Conservation (phyloP, 2,329 filamentous ascomycete genomes). For the Exophiala dermatitidis region DNA sequence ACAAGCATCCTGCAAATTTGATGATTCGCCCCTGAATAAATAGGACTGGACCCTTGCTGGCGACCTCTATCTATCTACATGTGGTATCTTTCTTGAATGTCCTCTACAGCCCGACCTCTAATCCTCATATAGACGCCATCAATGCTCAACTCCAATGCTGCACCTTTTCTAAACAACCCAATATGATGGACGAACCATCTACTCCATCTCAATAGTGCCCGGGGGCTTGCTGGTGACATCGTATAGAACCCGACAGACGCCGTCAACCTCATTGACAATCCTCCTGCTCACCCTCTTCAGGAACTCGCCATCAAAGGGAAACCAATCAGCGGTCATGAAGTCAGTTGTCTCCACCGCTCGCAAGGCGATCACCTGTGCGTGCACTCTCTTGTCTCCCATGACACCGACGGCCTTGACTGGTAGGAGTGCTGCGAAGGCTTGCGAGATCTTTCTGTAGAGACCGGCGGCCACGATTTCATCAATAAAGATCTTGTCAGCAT, state of each 20-base stretch:
- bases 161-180: background rate
- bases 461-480: slow-evolving; percentile 40
- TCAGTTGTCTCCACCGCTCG: slow-evolving; percentile 57
- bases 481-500: slow-evolving; percentile 43
- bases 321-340: slow-evolving; percentile 70
- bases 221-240: slow-evolving; percentile 59
- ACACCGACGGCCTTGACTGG: slow-evolving; percentile 60
- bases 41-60: background rate
- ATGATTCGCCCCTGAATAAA: background rate
- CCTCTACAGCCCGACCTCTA: background rate
- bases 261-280: slow-evolving; percentile 70
- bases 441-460: slow-evolving; percentile 52
- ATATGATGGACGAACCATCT: background rate
- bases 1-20: no score
- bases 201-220: slow-evolving; percentile 70
- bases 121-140: background rate
- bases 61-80: background rate
- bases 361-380: slow-evolving; percentile 56
- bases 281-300: slow-evolving; percentile 58
- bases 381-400: slow-evolving; percentile 63
- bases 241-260: slow-evolving; percentile 59
- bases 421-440: slow-evolving; percentile 63
- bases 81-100: background rate
- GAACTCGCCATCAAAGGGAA: slow-evolving; percentile 57
- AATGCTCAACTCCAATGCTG: background rate